Conservation (phyloP, 352 stramenopile genomes). For the Phytophthora parvispora region DNA sequence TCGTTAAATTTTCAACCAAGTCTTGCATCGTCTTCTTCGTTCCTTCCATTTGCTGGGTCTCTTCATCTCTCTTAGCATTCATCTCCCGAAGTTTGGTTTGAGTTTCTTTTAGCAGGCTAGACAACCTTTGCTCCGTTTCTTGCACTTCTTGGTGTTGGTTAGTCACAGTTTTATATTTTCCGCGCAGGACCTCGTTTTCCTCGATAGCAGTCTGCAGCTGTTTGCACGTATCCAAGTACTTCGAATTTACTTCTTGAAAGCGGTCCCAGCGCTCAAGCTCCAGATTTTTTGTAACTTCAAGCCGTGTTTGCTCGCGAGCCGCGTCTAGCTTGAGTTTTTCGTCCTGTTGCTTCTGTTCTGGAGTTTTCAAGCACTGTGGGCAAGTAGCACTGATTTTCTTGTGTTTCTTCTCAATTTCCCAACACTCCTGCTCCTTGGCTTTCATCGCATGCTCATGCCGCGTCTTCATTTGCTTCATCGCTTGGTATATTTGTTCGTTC, state of each 20-base stretch:
- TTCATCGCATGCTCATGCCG: constrained; percentile 58
- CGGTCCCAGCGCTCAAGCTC: constrained; percentile 73
- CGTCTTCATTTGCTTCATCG: constrained; percentile 54
- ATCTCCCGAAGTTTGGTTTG: constrained; percentile 28
- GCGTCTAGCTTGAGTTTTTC: constrained; percentile 49
- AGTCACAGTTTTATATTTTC: constrained; percentile 45
- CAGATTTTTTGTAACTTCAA: constrained; percentile 62
- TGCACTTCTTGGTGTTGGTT: constrained; percentile 41
- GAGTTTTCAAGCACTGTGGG: constrained; percentile 61
- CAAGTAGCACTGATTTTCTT: constrained; percentile 62
- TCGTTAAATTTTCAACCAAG: constrained; percentile 75
- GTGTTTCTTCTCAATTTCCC: constrained; percentile 72
- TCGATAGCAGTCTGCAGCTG: constrained; percentile 50
- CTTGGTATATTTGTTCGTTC: constrained; percentile 58
- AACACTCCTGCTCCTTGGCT: constrained; percentile 61
- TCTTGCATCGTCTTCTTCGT: constrained; percentile 75
- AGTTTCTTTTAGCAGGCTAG: constrained; percentile 31
- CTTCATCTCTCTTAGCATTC: constrained; percentile 35
- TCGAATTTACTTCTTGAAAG: constrained; percentile 76
- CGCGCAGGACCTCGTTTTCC: constrained; percentile 32
- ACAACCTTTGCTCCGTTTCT: constrained; percentile 32
- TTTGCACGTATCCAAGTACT: constrained; percentile 67
- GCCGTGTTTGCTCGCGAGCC: constrained; percentile 59
- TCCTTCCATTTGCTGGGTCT: constrained; percentile 45
- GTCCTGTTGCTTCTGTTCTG: constrained; percentile 56